Percentiles rank a stretch among this genome's conserved stretches.
Evolutionary conservation across 352 stramenopile species (phyloP).

Genomic region (Hyaloperonospora brassicae): DNA sequence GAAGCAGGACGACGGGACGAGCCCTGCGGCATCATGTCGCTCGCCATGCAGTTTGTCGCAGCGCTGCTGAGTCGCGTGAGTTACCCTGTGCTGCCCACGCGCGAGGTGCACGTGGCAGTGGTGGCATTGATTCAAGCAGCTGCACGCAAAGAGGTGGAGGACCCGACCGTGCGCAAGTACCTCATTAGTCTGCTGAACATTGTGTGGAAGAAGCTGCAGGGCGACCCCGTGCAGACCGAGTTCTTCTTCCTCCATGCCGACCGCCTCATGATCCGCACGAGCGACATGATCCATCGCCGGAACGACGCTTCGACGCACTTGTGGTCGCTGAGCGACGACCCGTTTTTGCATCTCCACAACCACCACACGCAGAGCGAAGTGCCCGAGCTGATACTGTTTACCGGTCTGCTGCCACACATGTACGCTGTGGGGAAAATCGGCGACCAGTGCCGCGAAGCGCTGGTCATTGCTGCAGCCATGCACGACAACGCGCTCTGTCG

Average conservation of each 20-base stretch:
- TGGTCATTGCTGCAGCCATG: conserved; percentile 71
- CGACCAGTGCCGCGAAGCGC: conserved; percentile 75
- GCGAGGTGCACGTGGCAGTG: conserved; percentile 73
- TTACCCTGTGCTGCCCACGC: conserved; percentile 73
- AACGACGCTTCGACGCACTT: conserved; percentile 1
- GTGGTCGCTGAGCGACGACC: conserved; percentile 17
- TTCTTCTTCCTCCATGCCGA: conserved; percentile 82
- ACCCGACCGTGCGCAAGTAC: conserved; percentile 77
- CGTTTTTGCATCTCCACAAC: conserved; percentile 31
- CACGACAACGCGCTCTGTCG: conserved; percentile 69
- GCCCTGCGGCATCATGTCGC: conserved; percentile 78
- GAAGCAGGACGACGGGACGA: conserved; percentile 61
- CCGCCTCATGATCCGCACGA: conserved; percentile 41
- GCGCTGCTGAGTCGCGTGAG: conserved; percentile 75
- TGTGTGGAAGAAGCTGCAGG: conserved; percentile 80
- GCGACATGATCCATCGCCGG: conserved; percentile 18
- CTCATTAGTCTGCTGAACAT: conserved; percentile 76
- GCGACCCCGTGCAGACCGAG: conserved; percentile 78
- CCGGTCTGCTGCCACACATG: conserved; percentile 76
- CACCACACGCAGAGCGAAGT: conserved; percentile 44
- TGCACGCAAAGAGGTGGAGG: conserved; percentile 71
- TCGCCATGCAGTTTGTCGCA: conserved; percentile 76
- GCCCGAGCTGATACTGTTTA: conserved; percentile 78
- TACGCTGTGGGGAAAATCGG: conserved; percentile 70
- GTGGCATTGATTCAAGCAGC: conserved; percentile 74